phyloP scores from a whole-genome alignment of 441 rosid genomes.

The Brassica hybrid region DNA sequence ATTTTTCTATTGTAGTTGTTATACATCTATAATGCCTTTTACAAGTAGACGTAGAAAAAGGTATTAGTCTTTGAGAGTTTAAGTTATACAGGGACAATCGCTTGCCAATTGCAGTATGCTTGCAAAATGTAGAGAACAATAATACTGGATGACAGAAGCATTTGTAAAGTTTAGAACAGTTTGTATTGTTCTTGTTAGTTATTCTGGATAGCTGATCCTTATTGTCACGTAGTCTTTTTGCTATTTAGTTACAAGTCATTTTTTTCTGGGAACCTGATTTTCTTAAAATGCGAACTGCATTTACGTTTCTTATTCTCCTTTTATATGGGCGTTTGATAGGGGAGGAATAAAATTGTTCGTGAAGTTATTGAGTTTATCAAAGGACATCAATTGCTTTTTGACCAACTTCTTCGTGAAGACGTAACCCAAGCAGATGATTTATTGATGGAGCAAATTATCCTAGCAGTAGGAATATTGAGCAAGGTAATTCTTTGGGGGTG shows the following conservation, averaged over 20 bases:
- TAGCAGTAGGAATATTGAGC: constrained; percentile 89
- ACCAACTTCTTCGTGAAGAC: constrained; percentile 84
- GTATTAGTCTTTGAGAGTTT: background rate
- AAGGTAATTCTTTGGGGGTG: constrained; percentile 54
- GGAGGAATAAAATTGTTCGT: constrained; percentile 87
- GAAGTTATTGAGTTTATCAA: constrained; percentile 83
- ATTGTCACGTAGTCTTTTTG: constrained; percentile 1
- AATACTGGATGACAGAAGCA: background rate
- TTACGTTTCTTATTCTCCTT: constrained; percentile 4
- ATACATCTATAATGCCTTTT: background rate
- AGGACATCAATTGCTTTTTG: constrained; percentile 78
- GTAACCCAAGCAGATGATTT: constrained; percentile 71
- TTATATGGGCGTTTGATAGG: constrained; percentile 53
- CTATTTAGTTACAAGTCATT: background rate
- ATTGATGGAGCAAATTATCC: constrained; percentile 87
- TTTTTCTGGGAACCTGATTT: constrained; percentile 16
- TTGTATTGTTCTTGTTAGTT: background rate
- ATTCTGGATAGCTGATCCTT: constrained; percentile 6
- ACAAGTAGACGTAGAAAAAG: background rate
- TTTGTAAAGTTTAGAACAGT: constrained; percentile 4
- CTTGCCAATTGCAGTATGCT: constrained; percentile 16
- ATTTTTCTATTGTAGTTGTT: constrained; percentile 2
- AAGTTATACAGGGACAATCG: constrained; percentile 6
- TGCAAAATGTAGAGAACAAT: constrained; percentile 2
- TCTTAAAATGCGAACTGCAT: constrained; percentile 11